These are phyloP conservation scores for Prunus yedoensis DNA, from an alignment of 331 rosid species.

Conservation along the genomic window DNA sequence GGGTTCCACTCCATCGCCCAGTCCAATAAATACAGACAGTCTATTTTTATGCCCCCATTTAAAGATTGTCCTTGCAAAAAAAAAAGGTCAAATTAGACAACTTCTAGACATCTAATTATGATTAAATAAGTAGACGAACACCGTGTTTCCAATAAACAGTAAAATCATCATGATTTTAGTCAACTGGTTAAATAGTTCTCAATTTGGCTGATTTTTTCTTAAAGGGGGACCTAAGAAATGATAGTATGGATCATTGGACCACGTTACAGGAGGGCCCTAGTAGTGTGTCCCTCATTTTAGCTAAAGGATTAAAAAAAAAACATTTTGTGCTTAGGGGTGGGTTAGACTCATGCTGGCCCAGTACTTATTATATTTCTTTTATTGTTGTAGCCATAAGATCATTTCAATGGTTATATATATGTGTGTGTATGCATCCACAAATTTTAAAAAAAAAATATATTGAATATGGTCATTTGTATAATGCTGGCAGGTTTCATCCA, in stretches of 20 bases:
- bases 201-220: not conserved
- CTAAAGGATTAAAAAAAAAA: not conserved
- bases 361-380: not conserved
- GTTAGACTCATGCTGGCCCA: not conserved
- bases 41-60: not conserved
- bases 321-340: not conserved
- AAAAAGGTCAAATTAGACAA: not conserved
- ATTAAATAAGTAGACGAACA: not conserved
- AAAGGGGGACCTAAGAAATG: not conserved
- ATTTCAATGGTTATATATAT: not conserved
- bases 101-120: not conserved
- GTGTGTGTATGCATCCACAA: not conserved
- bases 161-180: not conserved
- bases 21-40: not conserved
- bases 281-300: not conserved
- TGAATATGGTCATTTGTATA: slow-evolving; percentile 8
- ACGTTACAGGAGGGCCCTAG: not conserved
- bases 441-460: not conserved
- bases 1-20: not conserved
- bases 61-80: not conserved
- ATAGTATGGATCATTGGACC: not conserved
- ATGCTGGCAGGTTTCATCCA: slow-evolving; percentile 69
- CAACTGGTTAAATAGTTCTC: not conserved
- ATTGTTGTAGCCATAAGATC: not conserved
- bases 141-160: not conserved